These are phyloP conservation scores for Pythium rhizo-oryzae DNA, from an alignment of 352 stramenopile genomes.

Conservation along the genomic window DNA sequence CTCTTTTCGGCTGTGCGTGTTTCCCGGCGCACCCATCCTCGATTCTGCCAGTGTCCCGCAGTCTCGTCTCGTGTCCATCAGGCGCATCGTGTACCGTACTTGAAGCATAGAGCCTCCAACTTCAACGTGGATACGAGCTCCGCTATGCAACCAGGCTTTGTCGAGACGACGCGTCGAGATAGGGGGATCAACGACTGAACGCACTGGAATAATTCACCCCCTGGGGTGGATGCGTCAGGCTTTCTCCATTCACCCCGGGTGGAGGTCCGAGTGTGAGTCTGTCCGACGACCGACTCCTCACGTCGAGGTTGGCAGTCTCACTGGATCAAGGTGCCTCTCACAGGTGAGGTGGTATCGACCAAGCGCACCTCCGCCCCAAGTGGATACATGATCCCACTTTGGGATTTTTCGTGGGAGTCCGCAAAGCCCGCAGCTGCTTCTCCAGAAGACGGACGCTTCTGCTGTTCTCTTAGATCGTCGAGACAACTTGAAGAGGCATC, in stretches of 20 bases:
- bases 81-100: background rate
- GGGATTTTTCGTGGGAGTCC: background rate
- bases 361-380: background rate
- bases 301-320: too few species aligned
- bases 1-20: background rate
- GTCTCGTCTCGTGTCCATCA: background rate
- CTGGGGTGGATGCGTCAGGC: background rate
- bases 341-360: too few species aligned
- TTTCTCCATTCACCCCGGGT: background rate
- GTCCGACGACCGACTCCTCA: too few species aligned
- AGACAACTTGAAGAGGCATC: background rate
- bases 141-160: background rate
- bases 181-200: background rate
- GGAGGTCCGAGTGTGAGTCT: background rate
- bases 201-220: background rate
- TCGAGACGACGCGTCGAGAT: background rate
- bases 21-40: background rate
- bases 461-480: background rate
- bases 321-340: too few species aligned
- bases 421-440: background rate
- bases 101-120: background rate
- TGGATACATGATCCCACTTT: background rate
- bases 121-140: background rate
- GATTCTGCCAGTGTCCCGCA: background rate
- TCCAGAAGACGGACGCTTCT: background rate